A percentile compares a stretch with the other conserved stretches of the same genome.
Evolutionary conservation across 2,329 filamentous ascomycete species (phyloP).

Genomic region (Stagonosporopsis vannaccii): DNA sequence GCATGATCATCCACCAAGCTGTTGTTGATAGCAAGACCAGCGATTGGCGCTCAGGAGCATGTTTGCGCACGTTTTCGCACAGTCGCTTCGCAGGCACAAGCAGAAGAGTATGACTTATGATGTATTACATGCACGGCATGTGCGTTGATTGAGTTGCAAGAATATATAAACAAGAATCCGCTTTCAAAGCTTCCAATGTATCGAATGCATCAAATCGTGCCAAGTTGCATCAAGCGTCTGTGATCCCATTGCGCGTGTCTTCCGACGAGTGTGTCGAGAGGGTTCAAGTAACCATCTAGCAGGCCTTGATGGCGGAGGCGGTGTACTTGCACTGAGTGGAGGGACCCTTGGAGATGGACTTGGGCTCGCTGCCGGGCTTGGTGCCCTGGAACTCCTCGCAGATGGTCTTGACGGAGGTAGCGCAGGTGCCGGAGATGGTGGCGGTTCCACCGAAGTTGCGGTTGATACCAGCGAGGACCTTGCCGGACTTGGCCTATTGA

Average conservation of each 20-base stretch:
- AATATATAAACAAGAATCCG: conserved; percentile 32
- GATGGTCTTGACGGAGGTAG: conserved; percentile 40
- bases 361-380: conserved; percentile 39
- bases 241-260: conserved; percentile 7
- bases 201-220: conserved; percentile 16
- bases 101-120: not conserved
- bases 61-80: not conserved
- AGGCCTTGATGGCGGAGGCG: conserved; percentile 39
- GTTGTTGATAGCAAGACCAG: too few species aligned
- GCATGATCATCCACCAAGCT: too few species aligned
- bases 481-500: conserved; percentile 45
- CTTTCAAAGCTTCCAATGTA: conserved; percentile 23
- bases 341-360: conserved; percentile 39
- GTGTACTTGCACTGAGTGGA: conserved; percentile 43
- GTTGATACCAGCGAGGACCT: conserved; percentile 59
- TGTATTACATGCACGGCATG: conserved; percentile 19
- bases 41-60: not conserved
- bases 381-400: conserved; percentile 47
- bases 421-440: conserved; percentile 50
- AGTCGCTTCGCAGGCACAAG: not conserved
- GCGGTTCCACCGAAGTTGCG: conserved; percentile 61
- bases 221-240: conserved; percentile 22
- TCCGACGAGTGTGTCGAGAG: not conserved
- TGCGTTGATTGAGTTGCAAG: conserved; percentile 6
- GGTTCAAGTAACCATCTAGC: conserved; percentile 27